Evolutionary conservation across 2,329 filamentous ascomycete genomes (phyloP), one percentile per base, ranked within the genome.

Genomic region (Monilinia fructigena): DNA sequence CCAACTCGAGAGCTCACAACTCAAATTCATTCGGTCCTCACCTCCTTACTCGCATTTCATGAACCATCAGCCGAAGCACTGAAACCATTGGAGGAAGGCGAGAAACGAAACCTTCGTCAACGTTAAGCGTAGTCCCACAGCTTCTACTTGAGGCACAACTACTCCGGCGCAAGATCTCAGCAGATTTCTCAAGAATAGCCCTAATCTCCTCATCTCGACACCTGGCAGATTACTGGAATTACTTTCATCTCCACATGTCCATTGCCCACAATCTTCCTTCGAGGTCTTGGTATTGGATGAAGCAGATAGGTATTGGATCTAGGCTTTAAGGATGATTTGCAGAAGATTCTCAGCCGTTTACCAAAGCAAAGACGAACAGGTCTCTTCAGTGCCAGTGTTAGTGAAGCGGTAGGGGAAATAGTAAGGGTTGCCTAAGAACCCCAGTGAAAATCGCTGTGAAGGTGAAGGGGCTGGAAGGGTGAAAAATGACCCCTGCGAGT

Each of bases 331-430:
- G 89, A 91, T 66, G 93, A 97, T 72, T 79, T 99, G 38, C 92
- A 95, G 72, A 91, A 87, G 65, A 97, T 98, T 52, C 80, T 99
- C 28, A 86, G 87, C 0, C 85, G 90, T 20, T 80, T 99, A 7
- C 95, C 95, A 0, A 99, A 99, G 76, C 95, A 99, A 77, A 84
- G 95, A 62, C 85, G 95, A 59, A 99, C 95, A 0, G 95, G 95
- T 0, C 81, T 99, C 0, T 99, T 98, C 79, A 97, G 92, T 74
- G 95, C 95, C 16, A 96, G 91, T 74, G 91, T 99, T n/a, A 95
- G 90, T 73, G 95, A 98, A 75, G 95, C 95, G 1, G 91, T 99
- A 0, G 89, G 93, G 69, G 91, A 97, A 76, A 90, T 99, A 65
- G 93, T 99, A 63, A 86, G 93, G 47, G 92, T 97, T 10, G 95